Base-by-base conservation (phyloP, 176 grass and related monocot species). In the Phoenix roebelenii region DNA sequence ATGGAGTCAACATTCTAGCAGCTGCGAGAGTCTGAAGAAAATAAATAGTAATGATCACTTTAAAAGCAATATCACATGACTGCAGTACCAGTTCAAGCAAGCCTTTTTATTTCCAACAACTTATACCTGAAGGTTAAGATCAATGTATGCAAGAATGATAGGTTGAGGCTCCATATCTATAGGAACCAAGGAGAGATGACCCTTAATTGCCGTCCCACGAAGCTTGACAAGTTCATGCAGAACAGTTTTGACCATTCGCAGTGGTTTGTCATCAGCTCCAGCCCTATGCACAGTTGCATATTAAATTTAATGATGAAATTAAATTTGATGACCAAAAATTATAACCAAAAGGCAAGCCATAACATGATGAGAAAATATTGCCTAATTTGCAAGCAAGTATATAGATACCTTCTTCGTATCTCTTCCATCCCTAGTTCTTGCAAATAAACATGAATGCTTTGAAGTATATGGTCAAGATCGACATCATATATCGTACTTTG, bases 231-330 rank as follows among this genome's bases (percentile, higher is more conserved):
- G 88, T 80, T 98, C 93, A 81, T 98, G 93, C 58, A 98, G 60
- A 52, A 98, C 93, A 52, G 93, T 98, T 89, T 98, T 98, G 25
- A 98, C 93, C 93, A 98, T 98, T 77, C 93, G 81, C 65, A 98
- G 66, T 52, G 93, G 88, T 57, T 98, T 98, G 63, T 98, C 93
- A 76, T 98, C 93, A 74, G 93, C 93, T 78, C 93, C 93, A 66
- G 93, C 93, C 71, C 93, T 98, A 54, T 14, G 35, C 17, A 85
- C 7, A 53, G 68, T 67, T 77, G 15, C 52, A 54, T 51, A 39
- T 64, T 54, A 59, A 61, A 28, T 23, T 1, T 50, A 7, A 77
- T 14, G 54, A 25, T 0, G 59, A 75, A 67, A 18, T 30, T 44
- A 44, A 44, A 44, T 44, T 14, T 44, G 35, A 44, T 44, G 35